Conservation (phyloP, 2,329 filamentous ascomycete species). For the Epichloe coenophiala region DNA sequence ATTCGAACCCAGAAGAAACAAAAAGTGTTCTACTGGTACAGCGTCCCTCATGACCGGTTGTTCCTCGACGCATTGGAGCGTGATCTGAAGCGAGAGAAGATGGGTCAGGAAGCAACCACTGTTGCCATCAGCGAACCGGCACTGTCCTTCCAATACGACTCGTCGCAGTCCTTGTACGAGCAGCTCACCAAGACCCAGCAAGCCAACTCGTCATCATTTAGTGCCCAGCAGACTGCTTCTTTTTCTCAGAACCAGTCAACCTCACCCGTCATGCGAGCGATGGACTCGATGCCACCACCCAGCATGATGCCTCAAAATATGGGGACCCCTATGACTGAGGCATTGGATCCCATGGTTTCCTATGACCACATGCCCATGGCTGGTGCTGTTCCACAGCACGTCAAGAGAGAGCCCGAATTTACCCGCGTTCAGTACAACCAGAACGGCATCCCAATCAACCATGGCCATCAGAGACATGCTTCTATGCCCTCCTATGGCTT, state of each 20-base stretch:
- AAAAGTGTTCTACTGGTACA: conserved; percentile 99
- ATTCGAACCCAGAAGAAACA: conserved; percentile 99
- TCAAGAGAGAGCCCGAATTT: conserved; percentile 85
- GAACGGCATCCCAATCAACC: conserved; percentile 72
- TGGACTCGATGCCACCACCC: conserved; percentile 89
- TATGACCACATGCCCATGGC: conserved; percentile 60
- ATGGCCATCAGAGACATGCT: conserved; percentile 80
- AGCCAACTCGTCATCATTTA: conserved; percentile 95
- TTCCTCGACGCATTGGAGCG: conserved; percentile 96
- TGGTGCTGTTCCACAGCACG: conserved; percentile 54
- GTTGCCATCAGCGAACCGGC: conserved; percentile 94
- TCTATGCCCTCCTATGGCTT: conserved; percentile 95
- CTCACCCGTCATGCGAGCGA: conserved; percentile 78
- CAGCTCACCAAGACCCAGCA: conserved; percentile 99
- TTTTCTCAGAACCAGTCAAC: conserved; percentile 66
- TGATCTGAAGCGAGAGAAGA: conserved; percentile 97
- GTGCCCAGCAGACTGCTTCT: conserved; percentile 53
- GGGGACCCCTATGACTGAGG: conserved; percentile 43
- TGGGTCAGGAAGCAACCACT: conserved; percentile 95
- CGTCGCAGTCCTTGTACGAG: conserved; percentile 96
- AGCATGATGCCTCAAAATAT: conserved; percentile 53
- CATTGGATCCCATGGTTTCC: conserved; percentile 60
- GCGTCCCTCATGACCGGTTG: conserved; percentile 90
- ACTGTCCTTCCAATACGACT: conserved; percentile 97
- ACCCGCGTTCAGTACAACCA: conserved; percentile 78